Conservation (phyloP, 2,329 filamentous ascomycete species). For the Chalaropsis ovoidea region DNA sequence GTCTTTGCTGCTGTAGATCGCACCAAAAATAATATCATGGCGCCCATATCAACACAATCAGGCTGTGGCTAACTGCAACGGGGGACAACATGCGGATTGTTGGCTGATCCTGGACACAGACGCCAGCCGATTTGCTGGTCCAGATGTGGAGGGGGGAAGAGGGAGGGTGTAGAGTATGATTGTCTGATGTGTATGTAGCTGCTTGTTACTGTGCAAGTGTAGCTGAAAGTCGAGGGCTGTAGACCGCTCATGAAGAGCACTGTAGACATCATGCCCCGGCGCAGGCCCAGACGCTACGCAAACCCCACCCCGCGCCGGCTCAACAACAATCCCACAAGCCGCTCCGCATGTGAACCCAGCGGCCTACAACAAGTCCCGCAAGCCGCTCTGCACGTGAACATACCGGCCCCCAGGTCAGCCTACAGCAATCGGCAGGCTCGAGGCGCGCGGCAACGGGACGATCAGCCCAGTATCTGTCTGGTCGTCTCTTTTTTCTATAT, state of each 20-base stretch:
- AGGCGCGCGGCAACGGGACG: background rate
- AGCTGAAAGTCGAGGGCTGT: background rate
- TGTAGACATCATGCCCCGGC: no score
- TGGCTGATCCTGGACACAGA: conserved; percentile 4
- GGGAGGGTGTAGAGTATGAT: background rate
- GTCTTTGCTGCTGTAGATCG: background rate
- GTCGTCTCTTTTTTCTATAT: background rate
- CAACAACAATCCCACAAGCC: no score
- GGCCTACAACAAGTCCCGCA: no score
- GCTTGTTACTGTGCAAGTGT: background rate
- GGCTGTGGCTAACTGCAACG: background rate
- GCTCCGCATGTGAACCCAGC: no score
- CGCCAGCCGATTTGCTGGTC: background rate
- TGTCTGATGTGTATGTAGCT: background rate
- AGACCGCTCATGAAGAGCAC: no score
- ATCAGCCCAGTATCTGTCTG: background rate
- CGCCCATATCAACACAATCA: background rate
- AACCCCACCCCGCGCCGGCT: no score
- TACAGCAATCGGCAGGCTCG: background rate
- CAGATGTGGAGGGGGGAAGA: background rate
- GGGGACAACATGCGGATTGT: background rate
- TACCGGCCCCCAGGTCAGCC: background rate
- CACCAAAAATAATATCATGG: background rate
- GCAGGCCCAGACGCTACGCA: no score
- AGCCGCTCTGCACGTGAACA: no score